Base-by-base conservation (phyloP, 2,329 filamentous ascomycete genomes). In the Allantophomopsis lycopodina region DNA sequence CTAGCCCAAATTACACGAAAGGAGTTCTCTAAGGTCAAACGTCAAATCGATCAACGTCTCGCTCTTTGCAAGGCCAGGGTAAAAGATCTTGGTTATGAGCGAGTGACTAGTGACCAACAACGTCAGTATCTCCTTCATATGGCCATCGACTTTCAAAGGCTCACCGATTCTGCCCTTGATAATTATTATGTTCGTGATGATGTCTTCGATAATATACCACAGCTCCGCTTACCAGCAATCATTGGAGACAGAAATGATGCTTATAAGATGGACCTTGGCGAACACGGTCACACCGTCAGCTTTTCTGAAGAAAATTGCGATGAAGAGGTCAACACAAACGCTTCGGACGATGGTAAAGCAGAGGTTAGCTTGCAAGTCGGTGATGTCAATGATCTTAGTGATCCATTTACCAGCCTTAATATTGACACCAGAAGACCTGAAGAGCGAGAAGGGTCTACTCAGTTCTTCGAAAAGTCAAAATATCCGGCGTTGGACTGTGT, bases 61-160 rank as follows among this genome's bases (percentile, higher is more conserved):
- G 20, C 11, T 12, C 7, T 20, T 17, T 40, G 38, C 23, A 40
- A 37, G 20, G 28, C 33, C 13, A n/a, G 21, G 8, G 23, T 43
- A 8, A 11, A 2, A 21, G 8, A 54, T 3, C 57, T 80, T 0
- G 75, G 76, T 0, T 54, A 56, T 1, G 57, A 64, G 3, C 60
- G 73, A 1, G 52, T 47, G 4, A 69, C 63, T 0, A 13, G 56
- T 0, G 39, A 54, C 0, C 63, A 76, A 37, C 71, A 76, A 42
- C 59, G 59, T 0, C 48, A 55, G 2, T 64, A 66, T 10, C 53
- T 77, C n/a, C 20, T 32, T 15, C 20, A 35, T 1, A 42, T 42
- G 10, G 32, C 37, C 1, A 20, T 33, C 2, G 18, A 32, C 2
- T 42, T 42, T 11, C 37, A 42, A 16, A 23, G 11, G 7, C 17